Evolutionary conservation across 148 eudicot species (phyloP).

Genomic region (Selenicereus undatus): DNA sequence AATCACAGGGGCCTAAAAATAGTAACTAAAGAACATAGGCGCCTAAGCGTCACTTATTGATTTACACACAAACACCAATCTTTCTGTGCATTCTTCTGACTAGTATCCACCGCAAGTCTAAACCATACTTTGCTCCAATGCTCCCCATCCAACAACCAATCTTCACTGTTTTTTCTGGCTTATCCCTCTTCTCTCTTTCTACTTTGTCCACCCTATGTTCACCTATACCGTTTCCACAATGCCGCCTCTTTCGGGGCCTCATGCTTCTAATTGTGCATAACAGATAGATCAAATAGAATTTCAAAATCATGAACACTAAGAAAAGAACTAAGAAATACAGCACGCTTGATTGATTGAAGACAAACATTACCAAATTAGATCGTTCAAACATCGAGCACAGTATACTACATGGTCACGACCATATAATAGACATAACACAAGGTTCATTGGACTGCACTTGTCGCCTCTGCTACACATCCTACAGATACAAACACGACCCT

Average conservation of each 20-base stretch:
- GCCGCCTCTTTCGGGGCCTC: neutral
- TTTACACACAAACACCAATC: too few relatives aligned
- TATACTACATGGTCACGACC: conserved; percentile 13
- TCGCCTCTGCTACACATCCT: conserved; percentile 8
- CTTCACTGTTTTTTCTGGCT: too few relatives aligned
- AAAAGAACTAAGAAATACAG: neutral
- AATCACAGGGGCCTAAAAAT: too few relatives aligned
- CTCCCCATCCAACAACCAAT: neutral
- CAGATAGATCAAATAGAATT: neutral
- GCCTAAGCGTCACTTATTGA: too few relatives aligned
- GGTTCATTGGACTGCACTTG: conserved; percentile 22
- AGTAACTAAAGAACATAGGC: too few relatives aligned
- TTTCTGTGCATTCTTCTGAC: too few relatives aligned
- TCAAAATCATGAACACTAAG: neutral
- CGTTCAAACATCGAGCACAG: conserved; percentile 9
- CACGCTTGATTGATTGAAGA: neutral
- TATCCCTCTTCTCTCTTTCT: too few relatives aligned
- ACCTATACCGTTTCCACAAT: too few relatives aligned
- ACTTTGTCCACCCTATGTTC: too few relatives aligned
- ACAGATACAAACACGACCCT: conserved; percentile 11
- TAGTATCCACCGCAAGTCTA: neutral
- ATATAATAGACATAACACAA: conserved; percentile 22
- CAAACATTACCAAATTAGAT: conserved; percentile 19
- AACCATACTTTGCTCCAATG: neutral
- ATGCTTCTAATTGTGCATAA: neutral